Conservation (phyloP, 768 basidiomycete genomes). For the Kwoniella sp. region DNA sequence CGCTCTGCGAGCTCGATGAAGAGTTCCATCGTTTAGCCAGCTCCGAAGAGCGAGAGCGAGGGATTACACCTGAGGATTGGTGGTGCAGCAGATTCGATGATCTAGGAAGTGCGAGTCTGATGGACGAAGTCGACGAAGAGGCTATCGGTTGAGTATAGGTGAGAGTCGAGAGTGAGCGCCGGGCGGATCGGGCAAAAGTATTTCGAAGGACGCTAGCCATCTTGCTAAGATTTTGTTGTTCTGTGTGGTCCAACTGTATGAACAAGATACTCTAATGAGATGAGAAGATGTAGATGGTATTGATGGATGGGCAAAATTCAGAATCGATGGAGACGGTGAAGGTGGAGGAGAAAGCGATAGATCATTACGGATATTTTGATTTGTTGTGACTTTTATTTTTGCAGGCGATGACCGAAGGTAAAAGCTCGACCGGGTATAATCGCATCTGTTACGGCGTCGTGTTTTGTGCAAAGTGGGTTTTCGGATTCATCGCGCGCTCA, state of each 20-base stretch:
- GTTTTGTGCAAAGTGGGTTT: too few species aligned
- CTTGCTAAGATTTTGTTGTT: background rate
- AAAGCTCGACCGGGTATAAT: too few species aligned
- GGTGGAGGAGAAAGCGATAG: background rate
- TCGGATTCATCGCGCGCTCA: too few species aligned
- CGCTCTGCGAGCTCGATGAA: slow-evolving; percentile 1
- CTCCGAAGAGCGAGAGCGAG: too few species aligned
- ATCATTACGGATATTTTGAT: background rate
- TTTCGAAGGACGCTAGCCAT: background rate
- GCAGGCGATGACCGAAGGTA: too few species aligned
- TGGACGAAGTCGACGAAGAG: slow-evolving; percentile 7
- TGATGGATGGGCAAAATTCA: background rate
- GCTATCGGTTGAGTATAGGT: slow-evolving; percentile 11
- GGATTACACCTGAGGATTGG: too few species aligned
- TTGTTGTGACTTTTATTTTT: slow-evolving; percentile 1
- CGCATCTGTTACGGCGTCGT: too few species aligned
- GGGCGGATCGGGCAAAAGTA: background rate
- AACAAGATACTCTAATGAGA: too few species aligned
- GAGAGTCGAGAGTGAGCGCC: background rate
- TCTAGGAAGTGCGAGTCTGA: background rate
- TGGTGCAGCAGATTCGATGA: background rate
- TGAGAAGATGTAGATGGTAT: background rate
- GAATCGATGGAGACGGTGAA: slow-evolving; percentile 4
- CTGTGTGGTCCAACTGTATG: too few species aligned
- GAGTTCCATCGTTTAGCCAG: slow-evolving; percentile 11